A percentile compares a stretch with the other conserved stretches of the same genome.
Conservation (phyloP, 2,329 filamentous ascomycete genomes). For the Exophiala viscosa region DNA sequence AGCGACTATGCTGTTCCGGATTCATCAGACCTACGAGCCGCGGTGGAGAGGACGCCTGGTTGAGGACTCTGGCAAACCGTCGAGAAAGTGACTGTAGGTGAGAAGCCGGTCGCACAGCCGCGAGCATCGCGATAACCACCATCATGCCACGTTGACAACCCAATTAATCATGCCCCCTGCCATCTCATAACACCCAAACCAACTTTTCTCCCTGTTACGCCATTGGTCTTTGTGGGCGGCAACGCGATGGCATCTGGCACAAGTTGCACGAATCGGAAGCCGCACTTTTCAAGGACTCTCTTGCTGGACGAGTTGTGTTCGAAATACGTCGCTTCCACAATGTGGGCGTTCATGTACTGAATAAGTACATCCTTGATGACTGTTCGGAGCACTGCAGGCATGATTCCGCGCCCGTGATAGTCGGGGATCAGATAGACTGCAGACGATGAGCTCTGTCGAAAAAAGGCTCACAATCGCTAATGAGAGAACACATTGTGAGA, state of each 20-base stretch:
- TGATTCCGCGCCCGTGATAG: slow-evolving; percentile 33
- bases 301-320: slow-evolving; percentile 30
- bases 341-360: slow-evolving; percentile 31
- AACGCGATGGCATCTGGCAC: slow-evolving; percentile 6
- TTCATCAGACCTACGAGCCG: no score
- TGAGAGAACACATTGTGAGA: no score
- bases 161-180: neutral
- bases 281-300: slow-evolving; percentile 32
- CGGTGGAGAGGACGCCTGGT: no score
- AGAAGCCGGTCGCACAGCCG: neutral
- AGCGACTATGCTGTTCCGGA: no score
- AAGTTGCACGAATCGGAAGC: slow-evolving; percentile 21
- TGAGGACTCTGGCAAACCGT: no score
- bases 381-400: slow-evolving; percentile 27
- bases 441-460: neutral
- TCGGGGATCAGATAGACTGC: slow-evolving; percentile 26
- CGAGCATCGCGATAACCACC: neutral
- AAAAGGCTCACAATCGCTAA: no score
- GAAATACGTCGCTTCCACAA: slow-evolving; percentile 26
- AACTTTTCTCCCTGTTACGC: slow-evolving; percentile 1
- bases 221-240: slow-evolving; percentile 5
- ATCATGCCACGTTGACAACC: neutral
- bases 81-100: no score
- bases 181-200: slow-evolving; percentile 13
- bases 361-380: slow-evolving; percentile 30